Evolutionary conservation across 768 basidiomycete species (phyloP), one percentile per base, ranked within the genome.

Genomic region (Russula griseocarnosa): DNA sequence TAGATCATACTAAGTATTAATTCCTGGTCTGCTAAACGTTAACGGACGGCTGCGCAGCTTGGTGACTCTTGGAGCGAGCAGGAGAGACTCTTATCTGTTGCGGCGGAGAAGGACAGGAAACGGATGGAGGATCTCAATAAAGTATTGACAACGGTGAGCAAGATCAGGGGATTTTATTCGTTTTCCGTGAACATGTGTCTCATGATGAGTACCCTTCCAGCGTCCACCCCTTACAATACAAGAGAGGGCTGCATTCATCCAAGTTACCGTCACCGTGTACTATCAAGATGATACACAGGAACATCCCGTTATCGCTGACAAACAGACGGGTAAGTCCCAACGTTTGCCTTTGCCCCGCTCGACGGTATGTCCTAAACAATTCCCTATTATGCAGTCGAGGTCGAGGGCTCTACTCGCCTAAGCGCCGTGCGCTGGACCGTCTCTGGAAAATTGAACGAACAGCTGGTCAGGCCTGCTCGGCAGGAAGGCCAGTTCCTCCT

Each of bases 41-140:
- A 22, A 4, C 10, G 20, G 7, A 30, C 20, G 18, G 7, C 14
- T 47, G 36, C 18, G 28, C 28, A 64, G 63, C 57, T 64, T 34
- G 44, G 18, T 14, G 47, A 11, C 1, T 1, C 6, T 18, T 64
- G 63, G 63, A 26, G 7, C 26, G 44, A 38, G 16, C 49, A 55
- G 22, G 58, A 55, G 36, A 36, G 10, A 6, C 14, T 55, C 14
- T 22, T 63, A 32, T 9, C 18, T 4, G 52, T 55, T 10, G 62
- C 63, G 11, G 22, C 11, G 20, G 30, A 7, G 46, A 59, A 59
- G 22, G 63, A 64, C 58, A 60, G 24, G 36, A 47, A 55, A 16
- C 63, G 58, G 34, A 64, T 64, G 63, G 46, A 54, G 11, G 34
- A 49, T 34, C 52, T 64, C 46, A 64, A 64, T 34, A 55, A 18